Evolutionary conservation across 129 eudicot species (phyloP), one percentile per base, ranked within the genome.

Genomic region (Flaveria trinervia): DNA sequence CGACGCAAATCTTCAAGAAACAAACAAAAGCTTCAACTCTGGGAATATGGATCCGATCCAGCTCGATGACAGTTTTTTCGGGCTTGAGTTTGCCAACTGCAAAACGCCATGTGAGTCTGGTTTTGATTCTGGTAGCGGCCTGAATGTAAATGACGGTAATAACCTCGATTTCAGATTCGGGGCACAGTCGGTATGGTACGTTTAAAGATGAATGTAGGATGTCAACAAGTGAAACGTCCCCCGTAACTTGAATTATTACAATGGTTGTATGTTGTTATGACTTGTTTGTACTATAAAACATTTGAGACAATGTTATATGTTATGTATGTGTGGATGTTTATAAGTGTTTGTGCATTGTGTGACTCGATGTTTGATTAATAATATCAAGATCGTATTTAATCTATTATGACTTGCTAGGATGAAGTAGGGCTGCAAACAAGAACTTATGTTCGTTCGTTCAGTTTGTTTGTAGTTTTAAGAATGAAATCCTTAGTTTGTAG

Each of bases 1-100:
- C 26, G 90, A 88, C 13, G 74, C 66, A 8, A 88, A 86, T 77
- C 75, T 80, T 60, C 90, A 83, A 64, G 83, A 71, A 67, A 76
- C 79, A 36, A 60, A 74, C 62, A 71, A 60, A 49, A 44, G 73
- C 52, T 44, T 73, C 26, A 46, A 64, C 61, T 3, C 66, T 43
- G 83, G 70, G 65, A 73, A 73, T 79, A 65, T 73, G 13, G 79
- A 79, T 39, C 85, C 80, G 36, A 25, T 85, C 56, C 84, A 52
- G 23, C 67, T 72, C 7, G 68, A 79, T 8, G 78, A 68, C 36
- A 75, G 78, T 61, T 88, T 85, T 18, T 79, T 83, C 73, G 77
- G 79, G 51, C 82, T 74, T 60, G 77, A 73, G 64, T 81, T 80
- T 20, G 72, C 65, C 17, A 79, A 85, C 43, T 55, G 81, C 52